Conservation (phyloP, 345 rosid species). For the Murraya paniculata region DNA sequence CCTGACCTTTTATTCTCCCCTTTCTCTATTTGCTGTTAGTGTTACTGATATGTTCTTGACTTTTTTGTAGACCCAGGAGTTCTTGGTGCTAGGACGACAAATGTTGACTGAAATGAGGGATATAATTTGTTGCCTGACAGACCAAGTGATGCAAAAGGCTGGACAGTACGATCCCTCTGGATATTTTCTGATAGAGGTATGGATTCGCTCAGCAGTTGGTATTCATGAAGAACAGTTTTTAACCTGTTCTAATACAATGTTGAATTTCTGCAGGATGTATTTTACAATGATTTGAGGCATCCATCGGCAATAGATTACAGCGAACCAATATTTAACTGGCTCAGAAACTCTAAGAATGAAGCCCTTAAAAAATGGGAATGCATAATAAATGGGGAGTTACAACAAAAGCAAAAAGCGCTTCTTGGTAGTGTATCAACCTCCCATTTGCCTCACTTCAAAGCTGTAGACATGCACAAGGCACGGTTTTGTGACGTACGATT, state of each 20-base stretch:
- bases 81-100: conserved; percentile 77
- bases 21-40: conserved; percentile 4
- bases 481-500: conserved; percentile 67
- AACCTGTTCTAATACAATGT: conserved; percentile 10
- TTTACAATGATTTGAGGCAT: conserved; percentile 77
- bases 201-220: conserved; percentile 2
- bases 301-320: conserved; percentile 61
- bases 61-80: conserved; percentile 67
- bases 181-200: conserved; percentile 86
- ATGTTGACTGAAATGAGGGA: conserved; percentile 67
- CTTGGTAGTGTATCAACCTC: conserved; percentile 38
- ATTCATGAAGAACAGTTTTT: conserved; percentile 1
- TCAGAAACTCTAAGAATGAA: conserved; percentile 63
- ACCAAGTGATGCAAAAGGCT: conserved; percentile 75
- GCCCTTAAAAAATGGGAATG: conserved; percentile 70
- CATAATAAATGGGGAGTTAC: conserved; percentile 56
- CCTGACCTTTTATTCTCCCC: background rate
- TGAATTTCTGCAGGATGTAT: conserved; percentile 47
- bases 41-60: conserved; percentile 4
- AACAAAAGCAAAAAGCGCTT: conserved; percentile 48
- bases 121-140: conserved; percentile 71
- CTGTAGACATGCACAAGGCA: conserved; percentile 55
- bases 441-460: conserved; percentile 53
- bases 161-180: conserved; percentile 73
- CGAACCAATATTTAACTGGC: conserved; percentile 76